Evolutionary conservation across 2,329 filamentous ascomycete species (phyloP).

Genomic region (Diplocarpon rosae): DNA sequence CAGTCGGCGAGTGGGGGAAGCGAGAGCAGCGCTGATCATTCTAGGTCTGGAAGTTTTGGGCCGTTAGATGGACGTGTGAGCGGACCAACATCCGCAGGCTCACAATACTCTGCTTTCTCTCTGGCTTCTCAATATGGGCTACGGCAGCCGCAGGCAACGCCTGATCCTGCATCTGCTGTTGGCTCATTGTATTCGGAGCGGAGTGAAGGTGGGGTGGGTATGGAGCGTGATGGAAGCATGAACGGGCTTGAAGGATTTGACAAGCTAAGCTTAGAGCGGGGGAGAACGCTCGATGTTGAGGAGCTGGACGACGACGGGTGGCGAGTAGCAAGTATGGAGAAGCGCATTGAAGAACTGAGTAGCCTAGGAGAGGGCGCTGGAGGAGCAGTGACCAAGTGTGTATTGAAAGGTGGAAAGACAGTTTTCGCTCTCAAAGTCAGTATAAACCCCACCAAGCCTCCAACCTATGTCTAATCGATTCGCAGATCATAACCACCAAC

Average conservation of each 20-base stretch:
- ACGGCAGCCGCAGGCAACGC: constrained; percentile 56
- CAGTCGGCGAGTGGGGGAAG: constrained; percentile 66
- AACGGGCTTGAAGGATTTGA: constrained; percentile 69
- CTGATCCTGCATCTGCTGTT: constrained; percentile 81
- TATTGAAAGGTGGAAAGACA: constrained; percentile 82
- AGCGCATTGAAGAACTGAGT: constrained; percentile 77
- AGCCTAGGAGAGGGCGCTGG: constrained; percentile 90
- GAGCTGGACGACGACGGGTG: constrained; percentile 92
- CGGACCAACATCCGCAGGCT: constrained; percentile 78
- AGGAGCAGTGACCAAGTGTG: constrained; percentile 85
- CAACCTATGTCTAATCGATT: constrained; percentile 4
- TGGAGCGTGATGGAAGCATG: constrained; percentile 76
- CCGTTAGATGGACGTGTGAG: constrained; percentile 64
- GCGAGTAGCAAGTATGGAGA: constrained; percentile 83
- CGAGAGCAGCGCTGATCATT: constrained; percentile 69
- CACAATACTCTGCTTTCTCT: constrained; percentile 71
- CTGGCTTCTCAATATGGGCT: constrained; percentile 67
- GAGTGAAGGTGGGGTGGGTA: constrained; percentile 61
- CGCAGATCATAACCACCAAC: constrained; percentile 91
- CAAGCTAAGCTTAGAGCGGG: constrained; percentile 70
- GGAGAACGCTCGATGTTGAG: constrained; percentile 77
- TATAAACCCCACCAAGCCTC: not conserved
- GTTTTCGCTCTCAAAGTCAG: constrained; percentile 90
- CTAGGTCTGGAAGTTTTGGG: constrained; percentile 74
- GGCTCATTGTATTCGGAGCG: constrained; percentile 74